A percentile compares a stretch with the other conserved stretches of the same genome.
These are phyloP conservation scores for Podila verticillata DNA, from an alignment of 192 early-diverging fungal genomes.

Conservation along the genomic window DNA sequence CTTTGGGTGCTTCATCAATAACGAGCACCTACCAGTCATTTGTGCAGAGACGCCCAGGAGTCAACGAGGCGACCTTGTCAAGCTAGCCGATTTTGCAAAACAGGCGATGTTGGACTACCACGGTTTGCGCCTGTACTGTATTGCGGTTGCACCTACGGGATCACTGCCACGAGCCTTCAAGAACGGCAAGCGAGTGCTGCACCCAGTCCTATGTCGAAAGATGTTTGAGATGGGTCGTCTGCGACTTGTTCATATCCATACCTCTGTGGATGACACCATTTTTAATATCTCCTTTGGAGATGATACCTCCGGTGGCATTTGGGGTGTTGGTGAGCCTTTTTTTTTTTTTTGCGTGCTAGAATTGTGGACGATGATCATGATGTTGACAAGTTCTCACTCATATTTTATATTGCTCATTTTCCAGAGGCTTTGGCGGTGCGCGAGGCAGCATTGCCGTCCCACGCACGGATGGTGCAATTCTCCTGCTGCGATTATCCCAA, in stretches of 20 bases:
- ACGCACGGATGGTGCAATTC: constrained; percentile 66
- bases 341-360: background rate
- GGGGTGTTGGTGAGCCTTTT: constrained; percentile 48
- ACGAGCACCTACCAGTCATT: constrained; percentile 79
- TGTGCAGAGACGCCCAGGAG: constrained; percentile 67
- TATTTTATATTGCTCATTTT: background rate
- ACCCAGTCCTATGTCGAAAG: constrained; percentile 71
- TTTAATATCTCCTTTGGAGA: constrained; percentile 70
- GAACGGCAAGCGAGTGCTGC: constrained; percentile 73
- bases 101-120: constrained; percentile 67
- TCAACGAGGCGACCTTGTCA: constrained; percentile 55
- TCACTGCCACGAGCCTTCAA: constrained; percentile 75
- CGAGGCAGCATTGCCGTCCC: constrained; percentile 37
- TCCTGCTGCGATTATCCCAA: constrained; percentile 73
- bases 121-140: constrained; percentile 69
- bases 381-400: background rate
- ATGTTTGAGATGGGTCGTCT: constrained; percentile 72
- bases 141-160: constrained; percentile 65
- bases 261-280: constrained; percentile 68
- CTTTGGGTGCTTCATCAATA: constrained; percentile 75
- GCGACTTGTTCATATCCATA: constrained; percentile 60
- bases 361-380: background rate
- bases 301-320: constrained; percentile 58
- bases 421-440: constrained; percentile 48
- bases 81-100: constrained; percentile 63